phyloP scores from a whole-genome alignment of 805 yeast species.

The Myxozyma geophila region DNA sequence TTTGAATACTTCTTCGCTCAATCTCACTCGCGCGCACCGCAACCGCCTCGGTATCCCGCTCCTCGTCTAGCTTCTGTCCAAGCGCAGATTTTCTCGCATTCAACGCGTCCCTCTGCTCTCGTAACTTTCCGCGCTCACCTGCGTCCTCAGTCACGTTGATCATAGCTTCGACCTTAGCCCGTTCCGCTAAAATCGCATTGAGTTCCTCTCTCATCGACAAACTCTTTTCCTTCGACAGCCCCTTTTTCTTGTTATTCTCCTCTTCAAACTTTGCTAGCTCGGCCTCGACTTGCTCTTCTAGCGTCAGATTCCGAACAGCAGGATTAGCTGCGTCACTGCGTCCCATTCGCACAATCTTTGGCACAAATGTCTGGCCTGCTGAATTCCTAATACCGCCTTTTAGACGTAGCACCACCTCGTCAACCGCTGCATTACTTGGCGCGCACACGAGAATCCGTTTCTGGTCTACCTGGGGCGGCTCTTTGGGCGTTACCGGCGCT shows the following conservation, averaged over 20 bases:
- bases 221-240: conserved; percentile 42
- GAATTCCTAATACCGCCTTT: conserved; percentile 63
- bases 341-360: conserved; percentile 84
- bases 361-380: conserved; percentile 55
- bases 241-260: conserved; percentile 38
- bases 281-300: conserved; percentile 82
- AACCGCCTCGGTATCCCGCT: conserved; percentile 72
- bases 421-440: conserved; percentile 99
- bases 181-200: conserved; percentile 57
- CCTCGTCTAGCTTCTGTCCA: conserved; percentile 75
- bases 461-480: conserved; percentile 37
- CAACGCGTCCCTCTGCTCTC: conserved; percentile 59
- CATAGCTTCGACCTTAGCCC: conserved; percentile 58
- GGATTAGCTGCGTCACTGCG: conserved; percentile 84
- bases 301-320: conserved; percentile 77
- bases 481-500: conserved; percentile 19
- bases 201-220: conserved; percentile 55
- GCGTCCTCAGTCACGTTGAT: conserved; percentile 43
- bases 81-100: conserved; percentile 66
- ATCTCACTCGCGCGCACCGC: conserved; percentile 76
- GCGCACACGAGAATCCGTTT: conserved; percentile 87
- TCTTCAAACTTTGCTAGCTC: conserved; percentile 47
- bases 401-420: conserved; percentile 84
- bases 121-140: conserved; percentile 38
- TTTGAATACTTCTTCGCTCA: conserved; percentile 75